Evolutionary conservation across 345 rosid species (phyloP), one percentile per base, ranked within the genome.

Genomic region (Gossypium stocksii): DNA sequence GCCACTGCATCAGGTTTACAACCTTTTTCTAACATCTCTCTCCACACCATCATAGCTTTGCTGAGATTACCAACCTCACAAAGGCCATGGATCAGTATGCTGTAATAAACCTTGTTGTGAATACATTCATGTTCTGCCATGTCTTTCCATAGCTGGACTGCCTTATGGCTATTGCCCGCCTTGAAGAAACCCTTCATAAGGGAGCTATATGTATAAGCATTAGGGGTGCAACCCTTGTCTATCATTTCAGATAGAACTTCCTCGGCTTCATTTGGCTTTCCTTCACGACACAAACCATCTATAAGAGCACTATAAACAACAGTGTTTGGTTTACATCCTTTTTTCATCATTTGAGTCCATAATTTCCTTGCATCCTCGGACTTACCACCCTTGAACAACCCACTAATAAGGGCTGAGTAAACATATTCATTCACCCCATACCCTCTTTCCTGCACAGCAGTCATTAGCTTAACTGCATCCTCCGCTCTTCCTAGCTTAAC

Each of bases 131-230:
- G 75, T 65, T 82, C 70, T 45, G 66, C 85, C 89, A 91, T 89
- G 79, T 82, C 91, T 79, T 83, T 81, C 98, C 98, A 95, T 53
- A 95, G 78, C 79, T 84, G 84, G 74, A 90, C 29, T 20, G 99
- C 99, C 79, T 86, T 87, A 73, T 81, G 85, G 59, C 87, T 75
- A 45, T 84, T 82, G 71, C 92, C 90, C 0, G 67, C 62, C 82
- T 77, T 87, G 72, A 93, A 91, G 76, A 84, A 93, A 67, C 97
- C 98, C 83, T 80, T 91, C 89, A 95, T 87, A 80, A 95, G 71
- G 58, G 97, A 93, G 88, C 99, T 95, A 72, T 87, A 93, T 48
- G 97, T 86, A 79, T 85, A 89, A 43, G 83, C 96, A 88, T 93
- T 95, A 0, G 98, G 96, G 29, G 72, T 74, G 77, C 91, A 87